Evolutionary conservation across 257 asterid species (phyloP).

Genomic region (Solanum sitiens): DNA sequence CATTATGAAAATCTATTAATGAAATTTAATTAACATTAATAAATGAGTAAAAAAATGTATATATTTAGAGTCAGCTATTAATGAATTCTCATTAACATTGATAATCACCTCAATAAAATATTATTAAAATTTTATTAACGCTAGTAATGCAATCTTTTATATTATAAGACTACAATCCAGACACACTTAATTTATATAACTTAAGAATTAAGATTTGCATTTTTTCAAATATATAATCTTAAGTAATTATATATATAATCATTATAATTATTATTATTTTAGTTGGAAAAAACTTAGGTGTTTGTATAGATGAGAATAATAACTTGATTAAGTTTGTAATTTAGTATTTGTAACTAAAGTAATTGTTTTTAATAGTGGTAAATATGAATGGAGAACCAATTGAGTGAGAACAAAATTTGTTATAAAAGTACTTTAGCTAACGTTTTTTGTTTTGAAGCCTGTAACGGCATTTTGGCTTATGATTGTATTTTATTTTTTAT

Average conservation of each 20-base stretch:
- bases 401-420: background rate
- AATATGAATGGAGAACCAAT: background rate
- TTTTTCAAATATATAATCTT: background rate
- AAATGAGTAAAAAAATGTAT: too few species aligned
- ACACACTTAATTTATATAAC: background rate
- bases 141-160: background rate
- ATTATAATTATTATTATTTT: too few species aligned
- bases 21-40: background rate
- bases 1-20: too few species aligned
- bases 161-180: background rate
- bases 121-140: background rate
- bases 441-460: slow-evolving; percentile 29
- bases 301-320: background rate
- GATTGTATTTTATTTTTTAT: slow-evolving; percentile 2
- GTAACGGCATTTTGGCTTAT: slow-evolving; percentile 48
- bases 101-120: too few species aligned
- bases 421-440: background rate
- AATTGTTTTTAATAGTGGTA: background rate
- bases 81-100: too few species aligned
- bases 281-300: background rate
- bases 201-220: background rate
- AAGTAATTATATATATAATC: background rate
- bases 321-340: background rate
- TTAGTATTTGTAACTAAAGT: background rate
- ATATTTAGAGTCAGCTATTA: background rate